A percentile compares a stretch with the other conserved stretches of the same genome.
Conservation (phyloP, 345 rosid species). For the Barbarea vulgaris region DNA sequence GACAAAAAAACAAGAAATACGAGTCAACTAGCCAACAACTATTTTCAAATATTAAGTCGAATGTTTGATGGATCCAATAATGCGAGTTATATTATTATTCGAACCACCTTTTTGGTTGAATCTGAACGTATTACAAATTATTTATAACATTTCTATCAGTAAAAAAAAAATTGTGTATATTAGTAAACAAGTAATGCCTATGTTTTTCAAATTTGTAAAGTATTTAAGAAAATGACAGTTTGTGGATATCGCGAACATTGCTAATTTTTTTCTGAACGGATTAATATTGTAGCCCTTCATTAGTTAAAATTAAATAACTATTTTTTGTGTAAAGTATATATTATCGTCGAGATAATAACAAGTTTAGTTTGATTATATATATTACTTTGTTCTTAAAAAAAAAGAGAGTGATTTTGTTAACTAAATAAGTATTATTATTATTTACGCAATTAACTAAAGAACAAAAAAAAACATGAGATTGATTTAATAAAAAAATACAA, state of each 20-base stretch:
- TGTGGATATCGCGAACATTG: background rate
- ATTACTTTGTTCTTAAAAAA: too few relatives aligned
- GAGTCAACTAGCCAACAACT: slow-evolving; percentile 35
- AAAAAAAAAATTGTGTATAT: background rate
- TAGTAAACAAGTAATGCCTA: background rate
- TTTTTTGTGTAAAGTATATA: background rate
- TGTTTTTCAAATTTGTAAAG: background rate
- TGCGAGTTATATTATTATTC: slow-evolving; percentile 8
- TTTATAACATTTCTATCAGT: background rate
- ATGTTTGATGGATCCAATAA: slow-evolving; percentile 36
- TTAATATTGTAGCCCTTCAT: background rate
- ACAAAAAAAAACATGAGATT: background rate
- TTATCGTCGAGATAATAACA: background rate
- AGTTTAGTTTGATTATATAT: background rate
- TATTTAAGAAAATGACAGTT: background rate
- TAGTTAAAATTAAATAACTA: background rate
- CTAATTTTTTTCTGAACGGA: background rate
- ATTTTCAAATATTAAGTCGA: slow-evolving; percentile 32
- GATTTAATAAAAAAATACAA: background rate
- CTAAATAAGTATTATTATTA: too few relatives aligned
- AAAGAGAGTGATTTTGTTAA: too few relatives aligned
- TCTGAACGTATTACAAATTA: background rate
- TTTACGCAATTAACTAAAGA: background rate
- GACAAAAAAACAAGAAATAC: slow-evolving; percentile 2
- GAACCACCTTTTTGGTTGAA: slow-evolving; percentile 31